phyloP scores from a whole-genome alignment of 2,329 filamentous ascomycete species.

The Aspergillus uvarum region DNA sequence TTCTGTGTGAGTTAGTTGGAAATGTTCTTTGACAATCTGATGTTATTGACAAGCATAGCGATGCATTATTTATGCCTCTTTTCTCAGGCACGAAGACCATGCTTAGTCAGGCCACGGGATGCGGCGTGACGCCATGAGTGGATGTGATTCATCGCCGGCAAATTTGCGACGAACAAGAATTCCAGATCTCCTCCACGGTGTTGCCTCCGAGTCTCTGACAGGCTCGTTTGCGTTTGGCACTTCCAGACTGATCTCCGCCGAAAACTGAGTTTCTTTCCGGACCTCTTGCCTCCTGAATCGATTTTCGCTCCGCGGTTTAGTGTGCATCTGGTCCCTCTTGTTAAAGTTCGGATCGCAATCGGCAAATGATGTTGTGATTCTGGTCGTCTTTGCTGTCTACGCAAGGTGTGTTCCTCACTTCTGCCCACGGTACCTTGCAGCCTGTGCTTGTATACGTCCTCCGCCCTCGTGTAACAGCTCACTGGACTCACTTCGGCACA shows the following conservation, averaged over 20 bases:
- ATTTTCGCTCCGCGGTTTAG: conserved; percentile 2
- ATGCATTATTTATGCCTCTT: too few relatives aligned
- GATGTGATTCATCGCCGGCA: conserved; percentile 12
- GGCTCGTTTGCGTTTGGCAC: conserved; percentile 10
- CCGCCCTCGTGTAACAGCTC: not conserved
- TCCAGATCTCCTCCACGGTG: conserved; percentile 19
- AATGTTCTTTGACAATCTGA: too few relatives aligned
- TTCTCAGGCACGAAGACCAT: not conserved
- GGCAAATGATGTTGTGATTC: not conserved
- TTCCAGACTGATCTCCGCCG: conserved; percentile 1
- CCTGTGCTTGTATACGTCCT: not conserved
- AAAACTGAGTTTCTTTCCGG: not conserved
- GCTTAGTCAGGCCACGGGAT: conserved; percentile 19
- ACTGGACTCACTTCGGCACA: not conserved
- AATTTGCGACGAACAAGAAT: conserved; percentile 8
- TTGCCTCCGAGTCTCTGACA: conserved; percentile 17
- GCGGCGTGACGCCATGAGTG: conserved; percentile 21
- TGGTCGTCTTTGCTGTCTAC: not conserved
- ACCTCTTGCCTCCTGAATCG: not conserved
- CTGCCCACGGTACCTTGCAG: not conserved
- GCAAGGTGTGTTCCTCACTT: not conserved
- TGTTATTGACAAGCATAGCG: too few relatives aligned
- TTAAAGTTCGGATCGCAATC: conserved; percentile 4
- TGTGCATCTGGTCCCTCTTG: not conserved
- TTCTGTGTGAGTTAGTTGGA: too few relatives aligned